Evolutionary conservation across 202 grass and related monocot species (phyloP).

Genomic region (Setaria viridis): DNA sequence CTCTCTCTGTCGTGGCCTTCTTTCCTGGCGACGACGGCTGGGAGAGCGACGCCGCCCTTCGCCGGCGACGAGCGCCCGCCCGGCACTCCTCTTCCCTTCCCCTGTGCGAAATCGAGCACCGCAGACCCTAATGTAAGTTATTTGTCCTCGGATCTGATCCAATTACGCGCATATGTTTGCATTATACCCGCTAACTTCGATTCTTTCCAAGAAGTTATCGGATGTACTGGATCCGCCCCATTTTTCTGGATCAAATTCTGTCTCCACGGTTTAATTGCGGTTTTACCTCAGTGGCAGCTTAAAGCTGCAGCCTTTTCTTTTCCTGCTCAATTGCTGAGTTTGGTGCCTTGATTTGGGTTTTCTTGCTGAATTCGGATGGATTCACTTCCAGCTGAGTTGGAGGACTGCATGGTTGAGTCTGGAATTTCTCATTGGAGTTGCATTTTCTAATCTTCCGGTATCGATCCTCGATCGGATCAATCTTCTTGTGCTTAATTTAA

Average conservation of each 20-base stretch:
- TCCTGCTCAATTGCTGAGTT: not conserved
- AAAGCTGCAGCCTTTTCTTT: not conserved
- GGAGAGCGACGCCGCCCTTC: not conserved
- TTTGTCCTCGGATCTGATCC: not conserved
- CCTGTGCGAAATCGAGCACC: not conserved
- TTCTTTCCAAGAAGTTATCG: not conserved
- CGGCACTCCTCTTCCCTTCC: not conserved
- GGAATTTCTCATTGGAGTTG: not conserved
- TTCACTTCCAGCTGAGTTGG: not conserved
- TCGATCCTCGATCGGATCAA: not conserved
- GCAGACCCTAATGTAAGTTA: not conserved
- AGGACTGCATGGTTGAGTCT: not conserved
- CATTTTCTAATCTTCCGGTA: slow-evolving; percentile 2
- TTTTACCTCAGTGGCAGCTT: slow-evolving; percentile 16
- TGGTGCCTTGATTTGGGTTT: slow-evolving; percentile 27
- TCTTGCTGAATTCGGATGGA: slow-evolving; percentile 6
- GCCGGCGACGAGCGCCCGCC: not conserved
- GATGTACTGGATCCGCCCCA: not conserved
- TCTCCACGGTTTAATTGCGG: not conserved
- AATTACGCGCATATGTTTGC: not conserved
- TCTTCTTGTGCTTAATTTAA: slow-evolving; percentile 17
- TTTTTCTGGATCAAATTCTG: slow-evolving; percentile 18
- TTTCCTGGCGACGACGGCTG: not conserved
- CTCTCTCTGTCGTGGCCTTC: not conserved
- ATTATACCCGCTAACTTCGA: not conserved